Base-by-base conservation (phyloP, 202 grass and related monocot genomes). In the Dendrocalamus latiflorus region DNA sequence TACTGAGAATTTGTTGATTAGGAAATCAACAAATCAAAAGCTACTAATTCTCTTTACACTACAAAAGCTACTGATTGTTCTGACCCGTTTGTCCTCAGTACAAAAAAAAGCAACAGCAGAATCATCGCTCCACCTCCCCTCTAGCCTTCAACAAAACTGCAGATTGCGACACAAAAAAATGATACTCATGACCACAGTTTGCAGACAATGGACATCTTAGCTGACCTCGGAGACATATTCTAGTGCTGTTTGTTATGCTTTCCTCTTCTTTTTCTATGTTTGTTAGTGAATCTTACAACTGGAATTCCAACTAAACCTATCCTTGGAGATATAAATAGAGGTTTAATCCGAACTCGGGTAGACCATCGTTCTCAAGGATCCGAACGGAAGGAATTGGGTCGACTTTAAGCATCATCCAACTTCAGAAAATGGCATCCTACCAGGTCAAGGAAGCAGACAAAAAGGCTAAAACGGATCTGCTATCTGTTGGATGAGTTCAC, bases 351-450 rank as follows among this genome's bases (percentile, higher is more conserved):
- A n/a, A n/a, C n/a, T n/a, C n/a, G n/a, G n/a, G n/a, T n/a, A n/a
- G n/a, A n/a, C n/a, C n/a, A n/a, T n/a, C n/a, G n/a, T n/a, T n/a
- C n/a, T n/a, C n/a, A n/a, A n/a, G n/a, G n/a, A n/a, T n/a, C n/a
- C n/a, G n/a, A n/a, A 68, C 30, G n/a, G 3, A 66, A 50, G 21
- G 51, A 66, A 67, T 1, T 45, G 10, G 54, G 18, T 68, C 73
- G 3, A 28, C 68, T 65, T 86, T 7, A 79, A 68, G 74, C 88
- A 78, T 68, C 83, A 78, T 54, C 83, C 66, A 74, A 37, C 60
- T 44, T 38, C 11, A 36, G 78, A 86, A 34, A 78, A 74, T 16
- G 74, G 83, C 78, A 65, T 36, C 6, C 22, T 67, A 78, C 53
- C 69, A 59, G 17, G 58, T 22, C 12, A 20, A 42, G 71, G 4